A percentile compares a stretch with the other conserved stretches of the same genome.
phyloP scores from a whole-genome alignment of 1,284 basidiomycete genomes.

The Moniliophthora roreri region DNA sequence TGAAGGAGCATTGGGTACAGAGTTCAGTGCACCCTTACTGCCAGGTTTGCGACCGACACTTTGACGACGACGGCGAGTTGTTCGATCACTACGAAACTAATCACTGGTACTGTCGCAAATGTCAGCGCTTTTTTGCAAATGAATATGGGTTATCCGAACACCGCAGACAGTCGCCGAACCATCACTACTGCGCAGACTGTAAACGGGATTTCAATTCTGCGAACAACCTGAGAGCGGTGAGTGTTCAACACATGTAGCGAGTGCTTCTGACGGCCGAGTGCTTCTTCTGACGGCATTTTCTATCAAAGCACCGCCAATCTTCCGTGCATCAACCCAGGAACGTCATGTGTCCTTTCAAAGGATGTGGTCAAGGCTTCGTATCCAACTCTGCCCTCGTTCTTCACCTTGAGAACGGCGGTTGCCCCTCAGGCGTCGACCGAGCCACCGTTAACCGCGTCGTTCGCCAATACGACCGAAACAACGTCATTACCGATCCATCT shows the following conservation, averaged over 20 bases:
- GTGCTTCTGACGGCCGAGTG: neutral
- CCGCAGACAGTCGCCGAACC: slow-evolving; percentile 37
- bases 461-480: slow-evolving; percentile 29
- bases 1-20: slow-evolving; percentile 40
- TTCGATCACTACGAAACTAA: slow-evolving; percentile 29
- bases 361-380: slow-evolving; percentile 40
- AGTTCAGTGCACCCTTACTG: slow-evolving; percentile 42
- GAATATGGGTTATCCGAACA: slow-evolving; percentile 43
- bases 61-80: slow-evolving; percentile 25
- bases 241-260: slow-evolving; percentile 11
- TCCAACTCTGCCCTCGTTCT: slow-evolving; percentile 43
- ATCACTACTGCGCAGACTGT: slow-evolving; percentile 49
- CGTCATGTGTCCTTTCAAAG: slow-evolving; percentile 37
- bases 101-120: slow-evolving; percentile 43
- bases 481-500: slow-evolving; percentile 34
- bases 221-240: slow-evolving; percentile 33
- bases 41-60: slow-evolving; percentile 40
- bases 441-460: slow-evolving; percentile 31
- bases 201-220: slow-evolving; percentile 38
- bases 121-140: slow-evolving; percentile 38
- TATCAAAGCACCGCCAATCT: slow-evolving; percentile 21
- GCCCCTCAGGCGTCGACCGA: slow-evolving; percentile 38
- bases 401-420: slow-evolving; percentile 46
- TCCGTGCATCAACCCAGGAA: slow-evolving; percentile 10
- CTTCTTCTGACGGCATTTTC: neutral